These are phyloP conservation scores for Theobroma cacao DNA, from an alignment of 345 rosid genomes.

Conservation along the genomic window DNA sequence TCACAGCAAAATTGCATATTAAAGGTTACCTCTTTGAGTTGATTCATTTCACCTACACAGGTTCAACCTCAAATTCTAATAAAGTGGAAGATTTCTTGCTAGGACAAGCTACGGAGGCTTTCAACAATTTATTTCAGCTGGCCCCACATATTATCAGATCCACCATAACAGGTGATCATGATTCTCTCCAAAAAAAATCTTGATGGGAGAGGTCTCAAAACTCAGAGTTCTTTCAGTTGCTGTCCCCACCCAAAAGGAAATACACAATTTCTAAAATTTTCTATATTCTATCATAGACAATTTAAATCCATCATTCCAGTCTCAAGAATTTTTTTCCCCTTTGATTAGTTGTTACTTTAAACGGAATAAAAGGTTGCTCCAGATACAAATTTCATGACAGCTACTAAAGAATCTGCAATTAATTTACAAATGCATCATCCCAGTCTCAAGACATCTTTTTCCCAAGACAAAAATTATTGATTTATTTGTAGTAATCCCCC, in stretches of 20 bases:
- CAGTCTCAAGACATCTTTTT: background rate
- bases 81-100: no score
- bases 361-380: background rate
- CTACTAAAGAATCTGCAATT: background rate
- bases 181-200: no score
- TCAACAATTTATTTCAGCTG: no score
- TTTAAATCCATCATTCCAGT: background rate
- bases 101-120: no score
- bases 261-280: background rate
- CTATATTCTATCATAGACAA: background rate
- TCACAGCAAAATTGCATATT: background rate
- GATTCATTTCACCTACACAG: background rate
- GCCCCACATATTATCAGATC: no score
- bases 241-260: background rate
- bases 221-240: background rate
- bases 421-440: background rate
- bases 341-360: background rate
- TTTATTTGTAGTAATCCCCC: background rate
- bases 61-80: no score
- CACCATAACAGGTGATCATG: no score
- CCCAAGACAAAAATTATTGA: background rate
- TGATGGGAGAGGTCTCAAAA: background rate
- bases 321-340: background rate
- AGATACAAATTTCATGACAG: background rate
- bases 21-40: background rate